Base-by-base conservation (phyloP, 768 basidiomycete genomes). In the Exidia glandulosa region DNA sequence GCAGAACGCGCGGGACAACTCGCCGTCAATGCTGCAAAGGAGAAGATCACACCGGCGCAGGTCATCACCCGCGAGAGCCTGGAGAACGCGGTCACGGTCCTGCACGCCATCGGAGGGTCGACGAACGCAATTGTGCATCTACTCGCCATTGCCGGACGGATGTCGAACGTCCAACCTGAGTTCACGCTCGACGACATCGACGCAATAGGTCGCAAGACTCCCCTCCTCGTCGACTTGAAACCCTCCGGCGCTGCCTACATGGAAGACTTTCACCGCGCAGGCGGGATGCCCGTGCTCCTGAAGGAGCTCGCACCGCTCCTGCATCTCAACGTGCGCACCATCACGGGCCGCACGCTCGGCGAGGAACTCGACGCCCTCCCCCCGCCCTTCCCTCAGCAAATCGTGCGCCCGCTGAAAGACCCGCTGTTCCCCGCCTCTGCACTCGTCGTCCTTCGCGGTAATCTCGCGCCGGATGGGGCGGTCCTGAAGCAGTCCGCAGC, bases 1-100 rank as follows among this genome's bases (percentile, higher is more conserved):
- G 67, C 63, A 9, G 67, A 68, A 47, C 56, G 61, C 9, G 62
- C 62, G 16, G 67, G 67, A 3, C 50, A 60, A 56, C 37, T 67
- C 13, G 65, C 63, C 30, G 63, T 59, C n/a, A 14, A 57, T 33
- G 19, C 61, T 14, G 32, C 61, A 50, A 19, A 50, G 45, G 29
- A 41, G 54, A 47, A 57, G 13, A 59, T 63, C 25, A 9, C 58
- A 13, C 32, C 58, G 59, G n/a, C 5, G 1, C 30, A 57, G 12
- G 57, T 65, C 30, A 50, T 65, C n/a, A 63, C 55, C 2, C 57
- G 48, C 48, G 55, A 59, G 27, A 63, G 55, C 41, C 64, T 65
- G 34, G 64, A 65, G 56, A 65, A 65, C 58, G 64, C 64, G 25
- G 58, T 63, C 30, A 63, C 59, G 6, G 64, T 65, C 10, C 58